Percentiles rank a stretch among this genome's conserved stretches.
phyloP scores from a whole-genome alignment of 2,329 filamentous ascomycete species.

The Aspergillus glaucus region DNA sequence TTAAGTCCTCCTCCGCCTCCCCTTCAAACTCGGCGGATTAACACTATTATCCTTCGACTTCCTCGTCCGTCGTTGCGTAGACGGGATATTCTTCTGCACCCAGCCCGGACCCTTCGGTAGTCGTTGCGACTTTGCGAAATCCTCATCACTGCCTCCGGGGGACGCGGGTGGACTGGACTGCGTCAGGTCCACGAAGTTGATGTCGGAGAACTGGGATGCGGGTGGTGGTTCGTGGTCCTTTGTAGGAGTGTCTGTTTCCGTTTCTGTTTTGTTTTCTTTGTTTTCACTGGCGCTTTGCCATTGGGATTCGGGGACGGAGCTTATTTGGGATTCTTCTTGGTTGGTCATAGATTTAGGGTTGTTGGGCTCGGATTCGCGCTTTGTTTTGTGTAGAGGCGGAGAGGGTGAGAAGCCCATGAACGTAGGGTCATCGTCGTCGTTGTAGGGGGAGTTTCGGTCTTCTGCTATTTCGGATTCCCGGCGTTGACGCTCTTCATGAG shows the following conservation, averaged over 20 bases:
- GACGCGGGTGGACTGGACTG: conserved; percentile 27
- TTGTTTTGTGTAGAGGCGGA: background rate
- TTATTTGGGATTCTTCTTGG: conserved; percentile 4
- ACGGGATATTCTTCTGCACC: conserved; percentile 21
- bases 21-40: conserved; percentile 13
- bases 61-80: conserved; percentile 12
- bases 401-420: background rate
- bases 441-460: background rate
- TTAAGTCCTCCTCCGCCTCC: conserved; percentile 7
- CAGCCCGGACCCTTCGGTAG: conserved; percentile 23
- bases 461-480: conserved; percentile 4
- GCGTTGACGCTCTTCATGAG: conserved; percentile 9
- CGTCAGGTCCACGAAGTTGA: conserved; percentile 34
- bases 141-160: conserved; percentile 22
- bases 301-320: conserved; percentile 6
- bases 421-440: background rate
- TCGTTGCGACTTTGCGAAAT: conserved; percentile 22
- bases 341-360: background rate
- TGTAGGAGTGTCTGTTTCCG: background rate
- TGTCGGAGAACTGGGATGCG: conserved; percentile 11
- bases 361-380: background rate
- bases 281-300: background rate
- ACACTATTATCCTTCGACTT: conserved; percentile 15
- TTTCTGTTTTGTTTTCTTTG: background rate
- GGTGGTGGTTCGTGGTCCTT: background rate